Conservation (phyloP, 106 monocot genomes). For the Acanthochlamys bracteata region DNA sequence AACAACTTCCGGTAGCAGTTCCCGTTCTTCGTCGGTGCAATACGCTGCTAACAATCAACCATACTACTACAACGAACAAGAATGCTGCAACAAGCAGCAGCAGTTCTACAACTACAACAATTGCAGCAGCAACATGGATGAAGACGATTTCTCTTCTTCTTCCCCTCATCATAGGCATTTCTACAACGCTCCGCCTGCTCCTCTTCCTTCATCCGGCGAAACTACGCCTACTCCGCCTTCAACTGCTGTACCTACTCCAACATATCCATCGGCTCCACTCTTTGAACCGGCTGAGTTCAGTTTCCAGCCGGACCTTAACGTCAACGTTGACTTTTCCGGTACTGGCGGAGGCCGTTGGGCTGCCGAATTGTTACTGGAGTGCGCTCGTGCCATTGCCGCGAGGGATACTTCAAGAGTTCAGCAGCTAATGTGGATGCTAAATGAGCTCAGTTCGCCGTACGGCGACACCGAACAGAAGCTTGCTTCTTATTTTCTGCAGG, state of each 20-base stretch:
- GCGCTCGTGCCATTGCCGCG: constrained; percentile 56
- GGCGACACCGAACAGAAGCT: constrained; percentile 90
- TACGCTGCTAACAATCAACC: not conserved
- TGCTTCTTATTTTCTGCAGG: constrained; percentile 79
- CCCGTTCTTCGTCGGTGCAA: constrained; percentile 11
- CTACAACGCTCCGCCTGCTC: constrained; percentile 11
- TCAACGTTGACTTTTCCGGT: constrained; percentile 26
- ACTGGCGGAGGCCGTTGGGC: constrained; percentile 38
- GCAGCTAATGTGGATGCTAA: constrained; percentile 91
- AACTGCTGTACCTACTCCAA: not conserved
- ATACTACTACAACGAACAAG: constrained; percentile 17
- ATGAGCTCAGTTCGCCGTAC: constrained; percentile 87
- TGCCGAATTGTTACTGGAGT: constrained; percentile 55
- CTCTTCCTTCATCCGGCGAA: constrained; percentile 5
- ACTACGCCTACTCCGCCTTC: constrained; percentile 6
- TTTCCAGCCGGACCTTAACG: constrained; percentile 19
- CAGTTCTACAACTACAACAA: constrained; percentile 7
- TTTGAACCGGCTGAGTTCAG: constrained; percentile 43
- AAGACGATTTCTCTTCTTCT: constrained; percentile 59
- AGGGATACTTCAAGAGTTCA: constrained; percentile 65
- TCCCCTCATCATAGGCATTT: constrained; percentile 22
- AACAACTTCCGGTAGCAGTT: constrained; percentile 27
- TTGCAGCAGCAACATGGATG: constrained; percentile 40
- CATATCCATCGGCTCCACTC: constrained; percentile 3
- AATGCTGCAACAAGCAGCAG: constrained; percentile 40